Evolutionary conservation across 768 basidiomycete genomes (phyloP).

Genomic region (Stropharia rugosoannulata): DNA sequence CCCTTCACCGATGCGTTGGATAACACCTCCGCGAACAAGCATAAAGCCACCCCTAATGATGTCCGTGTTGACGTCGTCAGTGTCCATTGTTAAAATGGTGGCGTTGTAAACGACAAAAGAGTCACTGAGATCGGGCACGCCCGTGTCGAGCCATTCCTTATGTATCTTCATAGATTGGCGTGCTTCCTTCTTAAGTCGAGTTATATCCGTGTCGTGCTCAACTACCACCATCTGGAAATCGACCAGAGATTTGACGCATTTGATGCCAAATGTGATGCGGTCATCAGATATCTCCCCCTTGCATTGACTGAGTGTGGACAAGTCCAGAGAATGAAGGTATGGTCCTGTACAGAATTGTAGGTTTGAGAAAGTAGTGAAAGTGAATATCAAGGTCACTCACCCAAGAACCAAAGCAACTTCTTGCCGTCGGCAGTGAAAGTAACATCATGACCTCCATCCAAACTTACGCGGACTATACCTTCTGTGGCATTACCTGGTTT

Average conservation of each 20-base stretch:
- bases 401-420: constrained; percentile 72
- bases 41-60: constrained; percentile 53
- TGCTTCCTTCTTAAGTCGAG: constrained; percentile 56
- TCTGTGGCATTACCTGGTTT: constrained; percentile 67
- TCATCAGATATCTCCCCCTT: constrained; percentile 48
- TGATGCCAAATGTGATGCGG: constrained; percentile 54
- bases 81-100: constrained; percentile 68
- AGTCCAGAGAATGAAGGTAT: constrained; percentile 60
- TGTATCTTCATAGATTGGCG: constrained; percentile 15
- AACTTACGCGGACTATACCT: constrained; percentile 58
- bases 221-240: constrained; percentile 58
- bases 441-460: constrained; percentile 75
- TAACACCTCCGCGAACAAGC: constrained; percentile 55
- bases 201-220: constrained; percentile 59
- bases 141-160: constrained; percentile 15
- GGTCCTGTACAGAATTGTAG: constrained; percentile 40
- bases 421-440: constrained; percentile 64
- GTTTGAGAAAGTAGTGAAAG: not conserved
- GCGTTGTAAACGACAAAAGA: constrained; percentile 65
- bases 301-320: constrained; percentile 52
- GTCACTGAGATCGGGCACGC: constrained; percentile 30
- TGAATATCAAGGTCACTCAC: constrained; percentile 31
- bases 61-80: constrained; percentile 47
- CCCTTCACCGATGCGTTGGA: constrained; percentile 41
- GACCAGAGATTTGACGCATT: constrained; percentile 57